phyloP scores from a whole-genome alignment of 306 rosid species.

The Quercus bicolor region DNA sequence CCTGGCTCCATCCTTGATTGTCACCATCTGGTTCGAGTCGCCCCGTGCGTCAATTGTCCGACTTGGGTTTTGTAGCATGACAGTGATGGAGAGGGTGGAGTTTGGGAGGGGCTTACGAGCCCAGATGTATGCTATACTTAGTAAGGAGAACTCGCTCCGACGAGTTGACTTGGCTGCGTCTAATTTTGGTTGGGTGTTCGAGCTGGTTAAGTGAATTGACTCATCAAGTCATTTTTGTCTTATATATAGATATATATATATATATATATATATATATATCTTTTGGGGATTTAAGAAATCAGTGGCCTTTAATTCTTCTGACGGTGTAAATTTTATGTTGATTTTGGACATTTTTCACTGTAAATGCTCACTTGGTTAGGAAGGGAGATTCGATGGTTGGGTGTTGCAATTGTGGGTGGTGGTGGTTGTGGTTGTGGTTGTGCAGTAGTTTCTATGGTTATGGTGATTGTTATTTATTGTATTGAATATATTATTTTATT shows the following conservation, averaged over 20 bases:
- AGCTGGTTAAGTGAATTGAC: constrained; percentile 39
- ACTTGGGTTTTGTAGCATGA: constrained; percentile 23
- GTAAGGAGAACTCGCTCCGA: constrained; percentile 48
- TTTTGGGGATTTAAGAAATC: not conserved
- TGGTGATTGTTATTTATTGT: accelerated
- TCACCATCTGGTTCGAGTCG: constrained; percentile 12
- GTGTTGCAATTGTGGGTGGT: too few relatives aligned
- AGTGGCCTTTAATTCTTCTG: constrained; percentile 26
- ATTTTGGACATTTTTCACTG: constrained; percentile 14
- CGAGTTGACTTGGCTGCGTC: constrained; percentile 5
- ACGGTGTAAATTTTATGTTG: constrained; percentile 7
- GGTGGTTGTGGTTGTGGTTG: too few relatives aligned
- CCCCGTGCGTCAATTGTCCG: constrained; percentile 25
- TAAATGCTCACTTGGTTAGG: constrained; percentile 21
- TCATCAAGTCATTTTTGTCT: not conserved
- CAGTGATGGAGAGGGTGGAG: constrained; percentile 76
- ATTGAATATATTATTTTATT: too few relatives aligned
- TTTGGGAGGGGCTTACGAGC: constrained; percentile 61
- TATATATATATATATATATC: not conserved
- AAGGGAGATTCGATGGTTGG: not conserved
- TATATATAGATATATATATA: not conserved
- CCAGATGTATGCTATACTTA: constrained; percentile 57
- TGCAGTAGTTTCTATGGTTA: too few relatives aligned
- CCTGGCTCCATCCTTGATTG: too few relatives aligned
- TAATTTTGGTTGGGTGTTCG: constrained; percentile 60